A percentile compares a stretch with the other conserved stretches of the same genome.
Evolutionary conservation across 148 eudicot species (phyloP).

Genomic region (Drosera capensis): DNA sequence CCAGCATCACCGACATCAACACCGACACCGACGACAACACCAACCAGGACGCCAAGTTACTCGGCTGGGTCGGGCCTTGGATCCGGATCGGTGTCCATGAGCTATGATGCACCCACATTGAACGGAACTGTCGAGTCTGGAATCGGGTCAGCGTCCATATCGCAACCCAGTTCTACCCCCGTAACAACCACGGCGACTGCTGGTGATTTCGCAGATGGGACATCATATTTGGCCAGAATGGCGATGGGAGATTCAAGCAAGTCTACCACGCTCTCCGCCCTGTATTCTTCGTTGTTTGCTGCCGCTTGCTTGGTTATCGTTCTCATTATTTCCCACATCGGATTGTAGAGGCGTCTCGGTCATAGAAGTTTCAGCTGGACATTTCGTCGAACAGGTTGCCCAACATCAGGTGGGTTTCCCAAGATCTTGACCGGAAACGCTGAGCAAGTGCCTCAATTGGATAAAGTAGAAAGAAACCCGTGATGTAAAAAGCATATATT

Average conservation of each 20-base stretch:
- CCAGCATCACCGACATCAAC: conserved; percentile 4
- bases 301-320: neutral
- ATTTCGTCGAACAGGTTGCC: conserved; percentile 1
- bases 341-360: neutral
- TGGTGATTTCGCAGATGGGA: conserved; percentile 14
- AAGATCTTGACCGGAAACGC: neutral
- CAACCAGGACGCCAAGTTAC: conserved; percentile 10
- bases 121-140: neutral
- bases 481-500: too few relatives aligned
- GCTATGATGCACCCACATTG: neutral
- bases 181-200: neutral
- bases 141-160: neutral
- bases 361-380: neutral
- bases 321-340: neutral
- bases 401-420: neutral
- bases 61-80: neutral
- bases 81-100: neutral
- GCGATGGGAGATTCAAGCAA: neutral
- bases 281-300: neutral
- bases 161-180: neutral
- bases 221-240: neutral
- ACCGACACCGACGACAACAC: conserved; percentile 3
- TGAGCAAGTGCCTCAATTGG: neutral
- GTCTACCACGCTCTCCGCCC: neutral
- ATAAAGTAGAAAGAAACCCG: too few relatives aligned